phyloP scores from a whole-genome alignment of 176 grass and related monocot species.

The Luzula sylvatica region DNA sequence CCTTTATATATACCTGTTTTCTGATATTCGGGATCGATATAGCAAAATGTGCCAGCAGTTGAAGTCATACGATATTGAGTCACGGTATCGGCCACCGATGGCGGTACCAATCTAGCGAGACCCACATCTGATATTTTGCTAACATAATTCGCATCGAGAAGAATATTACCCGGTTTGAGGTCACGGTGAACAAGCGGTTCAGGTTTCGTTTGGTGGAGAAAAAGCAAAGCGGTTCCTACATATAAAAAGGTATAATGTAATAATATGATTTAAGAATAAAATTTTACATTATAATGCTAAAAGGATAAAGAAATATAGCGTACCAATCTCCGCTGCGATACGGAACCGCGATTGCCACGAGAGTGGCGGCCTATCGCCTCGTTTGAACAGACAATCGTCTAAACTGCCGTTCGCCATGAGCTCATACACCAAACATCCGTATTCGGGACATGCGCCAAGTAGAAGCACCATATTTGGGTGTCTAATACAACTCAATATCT shows the following conservation, averaged over 20 bases:
- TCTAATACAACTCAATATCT: slow-evolving; percentile 31
- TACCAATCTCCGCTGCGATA: slow-evolving; percentile 35
- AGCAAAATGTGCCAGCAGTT: slow-evolving; percentile 34
- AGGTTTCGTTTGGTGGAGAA: slow-evolving; percentile 37
- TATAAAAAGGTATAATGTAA: too few relatives aligned
- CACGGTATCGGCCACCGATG: slow-evolving; percentile 20
- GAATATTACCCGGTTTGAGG: slow-evolving; percentile 41
- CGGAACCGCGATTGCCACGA: slow-evolving; percentile 37
- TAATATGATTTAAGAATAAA: too few relatives aligned
- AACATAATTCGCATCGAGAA: slow-evolving; percentile 29
- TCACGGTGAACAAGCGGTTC: slow-evolving; percentile 34
- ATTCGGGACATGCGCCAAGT: slow-evolving; percentile 39
- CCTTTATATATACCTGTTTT: slow-evolving; percentile 14
- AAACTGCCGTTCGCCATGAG: slow-evolving; percentile 44
- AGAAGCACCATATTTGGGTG: slow-evolving; percentile 44
- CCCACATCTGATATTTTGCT: slow-evolving; percentile 47
- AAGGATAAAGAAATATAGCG: neutral
- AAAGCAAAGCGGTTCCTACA: slow-evolving; percentile 13
- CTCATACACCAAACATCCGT: slow-evolving; percentile 37
- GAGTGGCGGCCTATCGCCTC: slow-evolving; percentile 25
- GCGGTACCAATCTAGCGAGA: slow-evolving; percentile 32
- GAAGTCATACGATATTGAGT: slow-evolving; percentile 38
- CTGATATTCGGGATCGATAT: slow-evolving; percentile 46
- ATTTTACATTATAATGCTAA: too few relatives aligned
- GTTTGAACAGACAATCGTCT: slow-evolving; percentile 31